Percentiles rank a stretch among this genome's conserved stretches.
Conservation (phyloP, 2,329 filamentous ascomycete species). For the Diplodia intermedia region DNA sequence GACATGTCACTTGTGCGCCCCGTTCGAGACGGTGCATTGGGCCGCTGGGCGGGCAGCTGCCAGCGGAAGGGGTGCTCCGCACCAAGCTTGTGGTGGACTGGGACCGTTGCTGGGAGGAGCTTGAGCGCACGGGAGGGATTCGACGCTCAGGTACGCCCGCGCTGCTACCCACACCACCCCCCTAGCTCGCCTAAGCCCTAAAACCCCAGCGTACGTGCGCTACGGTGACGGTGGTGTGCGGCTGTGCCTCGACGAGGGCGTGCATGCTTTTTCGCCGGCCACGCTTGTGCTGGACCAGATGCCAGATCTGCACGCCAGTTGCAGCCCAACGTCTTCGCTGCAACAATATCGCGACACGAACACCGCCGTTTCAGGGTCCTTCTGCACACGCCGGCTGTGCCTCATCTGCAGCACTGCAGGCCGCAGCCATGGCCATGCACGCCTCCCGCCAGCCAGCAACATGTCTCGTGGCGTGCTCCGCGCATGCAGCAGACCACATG, state of each 20-base stretch:
- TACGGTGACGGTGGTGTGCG: background rate
- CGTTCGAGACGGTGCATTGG: constrained; percentile 5
- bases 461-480: constrained; percentile 9
- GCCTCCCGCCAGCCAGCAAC: constrained; percentile 7
- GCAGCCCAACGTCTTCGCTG: constrained; percentile 22
- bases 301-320: constrained; percentile 29
- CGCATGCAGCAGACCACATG: constrained; percentile 18
- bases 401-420: constrained; percentile 11
- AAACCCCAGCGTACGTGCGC: constrained; percentile 4
- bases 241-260: background rate
- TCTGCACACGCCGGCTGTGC: background rate
- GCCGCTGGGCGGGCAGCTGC: background rate
- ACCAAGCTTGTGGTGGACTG: background rate
- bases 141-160: constrained; percentile 23
- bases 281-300: constrained; percentile 9
- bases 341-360: constrained; percentile 32
- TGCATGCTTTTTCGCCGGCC: background rate
- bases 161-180: background rate
- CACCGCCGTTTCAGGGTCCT: constrained; percentile 28
- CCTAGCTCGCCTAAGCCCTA: constrained; percentile 17
- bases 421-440: constrained; percentile 2
- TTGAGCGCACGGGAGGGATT: background rate
- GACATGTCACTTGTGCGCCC: constrained; percentile 9
- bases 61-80: constrained; percentile 10
- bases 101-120: constrained; percentile 6